phyloP scores from a whole-genome alignment of 2,329 filamentous ascomycete genomes.

The Chlorencoelia australis region DNA sequence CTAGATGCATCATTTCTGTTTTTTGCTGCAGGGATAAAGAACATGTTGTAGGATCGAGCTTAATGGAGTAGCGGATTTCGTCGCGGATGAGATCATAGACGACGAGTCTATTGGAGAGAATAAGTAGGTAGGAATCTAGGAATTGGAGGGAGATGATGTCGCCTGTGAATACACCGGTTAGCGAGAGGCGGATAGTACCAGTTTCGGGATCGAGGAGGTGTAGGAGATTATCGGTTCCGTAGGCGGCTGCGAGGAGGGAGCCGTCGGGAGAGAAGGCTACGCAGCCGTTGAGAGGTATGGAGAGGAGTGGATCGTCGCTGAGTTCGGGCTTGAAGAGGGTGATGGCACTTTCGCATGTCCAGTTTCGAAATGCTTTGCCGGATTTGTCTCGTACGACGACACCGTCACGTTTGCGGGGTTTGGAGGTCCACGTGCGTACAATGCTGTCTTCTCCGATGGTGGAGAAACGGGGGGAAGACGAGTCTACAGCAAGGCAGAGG shows the following conservation, averaged over 20 bases:
- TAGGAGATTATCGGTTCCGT: slow-evolving; percentile 49
- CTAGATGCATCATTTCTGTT: slow-evolving; percentile 50
- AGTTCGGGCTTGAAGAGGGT: slow-evolving; percentile 35
- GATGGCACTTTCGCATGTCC: slow-evolving; percentile 58
- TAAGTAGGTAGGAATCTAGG: slow-evolving; percentile 62
- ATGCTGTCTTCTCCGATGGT: slow-evolving; percentile 74
- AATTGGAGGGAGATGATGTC: slow-evolving; percentile 60
- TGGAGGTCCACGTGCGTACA: slow-evolving; percentile 74
- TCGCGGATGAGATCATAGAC: slow-evolving; percentile 83
- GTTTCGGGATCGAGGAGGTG: slow-evolving; percentile 67
- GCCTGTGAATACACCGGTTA: slow-evolving; percentile 57
- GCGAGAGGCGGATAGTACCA: slow-evolving; percentile 54
- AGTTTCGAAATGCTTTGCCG: slow-evolving; percentile 55
- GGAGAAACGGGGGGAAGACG: slow-evolving; percentile 61
- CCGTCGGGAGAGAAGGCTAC: slow-evolving; percentile 77
- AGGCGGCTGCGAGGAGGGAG: slow-evolving; percentile 66
- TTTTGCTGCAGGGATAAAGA: slow-evolving; percentile 27
- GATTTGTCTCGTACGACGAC: slow-evolving; percentile 49
- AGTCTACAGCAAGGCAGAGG: slow-evolving; percentile 64
- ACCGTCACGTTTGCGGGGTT: slow-evolving; percentile 57
- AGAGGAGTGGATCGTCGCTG: slow-evolving; percentile 9
- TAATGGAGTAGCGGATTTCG: slow-evolving; percentile 56
- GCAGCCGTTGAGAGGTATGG: slow-evolving; percentile 39
- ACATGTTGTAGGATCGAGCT: slow-evolving; percentile 37
- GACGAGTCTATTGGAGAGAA: slow-evolving; percentile 61